Conservation (phyloP, 1,284 basidiomycete species). For the Cutaneotrichosporon cutaneum region DNA sequence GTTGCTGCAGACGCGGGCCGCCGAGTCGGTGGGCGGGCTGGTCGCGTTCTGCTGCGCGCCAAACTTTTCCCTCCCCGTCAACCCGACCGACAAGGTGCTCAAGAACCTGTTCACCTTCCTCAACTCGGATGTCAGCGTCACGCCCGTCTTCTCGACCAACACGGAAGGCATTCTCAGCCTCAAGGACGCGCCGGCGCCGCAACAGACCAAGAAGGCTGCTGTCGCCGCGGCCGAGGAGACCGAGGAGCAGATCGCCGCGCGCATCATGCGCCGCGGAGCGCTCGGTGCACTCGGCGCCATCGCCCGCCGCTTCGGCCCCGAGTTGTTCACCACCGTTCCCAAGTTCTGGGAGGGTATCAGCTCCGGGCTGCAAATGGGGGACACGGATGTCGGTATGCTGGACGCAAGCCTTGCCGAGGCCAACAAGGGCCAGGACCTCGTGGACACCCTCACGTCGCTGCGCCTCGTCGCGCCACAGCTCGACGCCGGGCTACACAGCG, state of each 20-base stretch:
- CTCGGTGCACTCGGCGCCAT: constrained; percentile 77
- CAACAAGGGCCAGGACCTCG: constrained; percentile 80
- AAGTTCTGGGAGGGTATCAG: constrained; percentile 94
- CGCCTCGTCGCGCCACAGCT: constrained; percentile 77
- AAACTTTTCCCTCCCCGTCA: constrained; percentile 58
- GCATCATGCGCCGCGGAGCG: constrained; percentile 71
- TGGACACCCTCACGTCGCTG: constrained; percentile 89
- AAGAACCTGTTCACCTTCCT: constrained; percentile 97
- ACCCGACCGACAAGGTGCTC: constrained; percentile 86
- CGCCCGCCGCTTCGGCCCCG: constrained; percentile 72
- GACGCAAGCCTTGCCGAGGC: constrained; percentile 29
- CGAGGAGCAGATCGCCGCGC: constrained; percentile 57
- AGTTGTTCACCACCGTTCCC: constrained; percentile 73
- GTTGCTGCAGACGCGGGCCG: constrained; percentile 87
- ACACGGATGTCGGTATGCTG: background rate
- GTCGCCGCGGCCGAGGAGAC: constrained; percentile 43
- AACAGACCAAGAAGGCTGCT: constrained; percentile 52
- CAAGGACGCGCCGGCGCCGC: constrained; percentile 53
- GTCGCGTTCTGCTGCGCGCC: constrained; percentile 78
- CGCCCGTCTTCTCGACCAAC: constrained; percentile 76
- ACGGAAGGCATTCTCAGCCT: constrained; percentile 78
- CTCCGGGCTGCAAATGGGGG: constrained; percentile 59
- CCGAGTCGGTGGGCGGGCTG: constrained; percentile 80
- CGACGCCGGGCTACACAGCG: constrained; percentile 65
- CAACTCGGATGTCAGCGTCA: constrained; percentile 85